phyloP scores from a whole-genome alignment of 2,329 filamentous ascomycete genomes.

The Monosporascus ibericus region DNA sequence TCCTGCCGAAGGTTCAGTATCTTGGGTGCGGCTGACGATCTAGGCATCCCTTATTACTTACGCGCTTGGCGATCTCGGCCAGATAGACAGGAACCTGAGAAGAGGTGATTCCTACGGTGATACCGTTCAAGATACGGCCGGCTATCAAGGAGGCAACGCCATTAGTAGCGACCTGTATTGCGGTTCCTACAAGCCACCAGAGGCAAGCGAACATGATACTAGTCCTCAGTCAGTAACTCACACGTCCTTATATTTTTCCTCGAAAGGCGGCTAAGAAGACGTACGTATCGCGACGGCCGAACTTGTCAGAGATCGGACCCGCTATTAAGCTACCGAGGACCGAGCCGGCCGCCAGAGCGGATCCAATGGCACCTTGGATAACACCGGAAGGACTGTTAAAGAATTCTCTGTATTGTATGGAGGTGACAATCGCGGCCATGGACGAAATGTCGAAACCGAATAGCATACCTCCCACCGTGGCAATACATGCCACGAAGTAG shows the following conservation, averaged over 20 bases:
- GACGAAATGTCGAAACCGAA: conserved; percentile 54
- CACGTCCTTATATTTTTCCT: conserved; percentile 1
- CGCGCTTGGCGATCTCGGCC: conserved; percentile 53
- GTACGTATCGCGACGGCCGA: conserved; percentile 35
- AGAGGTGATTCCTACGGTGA: conserved; percentile 61
- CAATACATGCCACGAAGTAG: conserved; percentile 25
- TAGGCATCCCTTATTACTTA: conserved; percentile 9
- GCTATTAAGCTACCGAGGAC: conserved; percentile 43
- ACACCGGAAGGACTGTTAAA: conserved; percentile 41
- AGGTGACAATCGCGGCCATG: conserved; percentile 51
- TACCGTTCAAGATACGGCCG: conserved; percentile 55
- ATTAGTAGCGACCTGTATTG: conserved; percentile 52
- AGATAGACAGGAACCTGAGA: conserved; percentile 65
- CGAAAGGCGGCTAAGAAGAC: not conserved
- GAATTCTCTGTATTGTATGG: conserved; percentile 44
- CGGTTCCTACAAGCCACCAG: conserved; percentile 52
- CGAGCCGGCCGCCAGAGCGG: conserved; percentile 45
- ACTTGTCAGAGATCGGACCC: conserved; percentile 42
- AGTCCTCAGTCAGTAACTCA: not conserved
- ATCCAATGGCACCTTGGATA: conserved; percentile 46
- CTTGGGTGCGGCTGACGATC: no score
- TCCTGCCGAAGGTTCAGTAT: conserved; percentile 25
- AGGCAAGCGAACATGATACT: conserved; percentile 38
- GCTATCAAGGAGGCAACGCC: conserved; percentile 50
- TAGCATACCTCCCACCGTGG: conserved; percentile 25